A percentile compares a stretch with the other conserved stretches of the same genome.
Evolutionary conservation across 345 rosid genomes (phyloP).

Genomic region (Euphorbia tirucalli): DNA sequence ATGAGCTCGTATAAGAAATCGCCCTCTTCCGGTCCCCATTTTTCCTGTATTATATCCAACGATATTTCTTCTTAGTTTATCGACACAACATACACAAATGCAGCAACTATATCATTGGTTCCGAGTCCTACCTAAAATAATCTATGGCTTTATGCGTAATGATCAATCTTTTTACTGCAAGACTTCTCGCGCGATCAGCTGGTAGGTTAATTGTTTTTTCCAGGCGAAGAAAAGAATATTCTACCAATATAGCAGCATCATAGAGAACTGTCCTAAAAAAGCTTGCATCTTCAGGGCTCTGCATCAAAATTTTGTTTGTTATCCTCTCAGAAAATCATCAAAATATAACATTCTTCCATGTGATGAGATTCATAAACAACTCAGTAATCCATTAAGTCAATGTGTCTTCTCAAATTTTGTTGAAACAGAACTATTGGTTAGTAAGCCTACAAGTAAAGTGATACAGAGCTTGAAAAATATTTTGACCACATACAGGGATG

Average conservation of each 20-base stretch:
- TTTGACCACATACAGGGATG: neutral
- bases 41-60: constrained; percentile 28
- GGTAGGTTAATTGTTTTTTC: constrained; percentile 25
- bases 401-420: neutral
- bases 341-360: neutral
- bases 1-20: constrained; percentile 36
- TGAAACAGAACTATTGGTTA: neutral
- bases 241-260: constrained; percentile 51
- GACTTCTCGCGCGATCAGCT: constrained; percentile 28
- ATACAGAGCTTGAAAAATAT: neutral
- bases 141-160: constrained; percentile 49
- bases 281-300: constrained; percentile 44
- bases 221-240: constrained; percentile 46
- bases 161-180: constrained; percentile 47
- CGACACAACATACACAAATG: neutral
- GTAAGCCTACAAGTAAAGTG: neutral
- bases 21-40: constrained; percentile 46
- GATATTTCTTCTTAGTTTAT: constrained; percentile 2
- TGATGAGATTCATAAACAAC: neutral
- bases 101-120: constrained; percentile 1
- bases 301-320: constrained; percentile 18
- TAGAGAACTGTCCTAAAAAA: constrained; percentile 41
- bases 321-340: neutral
- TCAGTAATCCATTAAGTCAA: neutral
- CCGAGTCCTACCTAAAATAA: constrained; percentile 38